Base-by-base conservation (phyloP, 768 basidiomycete species). In the Lactifluus hygrophoroides region DNA sequence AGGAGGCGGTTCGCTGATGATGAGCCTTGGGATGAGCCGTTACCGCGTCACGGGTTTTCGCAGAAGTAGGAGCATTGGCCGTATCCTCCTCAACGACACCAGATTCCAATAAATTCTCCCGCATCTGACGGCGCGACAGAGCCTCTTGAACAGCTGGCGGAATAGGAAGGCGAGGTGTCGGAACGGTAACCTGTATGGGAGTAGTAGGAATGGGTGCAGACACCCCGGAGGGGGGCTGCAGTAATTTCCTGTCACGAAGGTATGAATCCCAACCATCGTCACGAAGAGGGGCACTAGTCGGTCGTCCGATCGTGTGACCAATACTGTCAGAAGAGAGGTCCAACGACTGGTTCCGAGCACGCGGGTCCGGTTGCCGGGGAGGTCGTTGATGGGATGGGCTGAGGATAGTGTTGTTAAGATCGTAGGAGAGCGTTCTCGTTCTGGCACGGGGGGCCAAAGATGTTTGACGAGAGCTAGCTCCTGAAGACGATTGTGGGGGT, bases 211-310 rank as follows among this genome's bases (percentile, higher is more conserved):
- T 91, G 1, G 90, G 89, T n/a, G 83, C 77, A 16, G 89, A 81
- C 44, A 90, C 79, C 7, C 90, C 89, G 19, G 84, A 79, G 10
- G 90, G 90, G 43, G 91, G 90, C 66, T 90, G 88, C 60, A 94
- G 71, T 16, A 96, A 76, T 67, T 87, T 90, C 55, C 93, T 81
- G 50, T 94, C 90, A 45, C 83, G 83, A 49, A 93, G 79, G 69
- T 96, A 95, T 44, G 79, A 72, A 61, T 94, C 88, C 93, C 93
- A 96, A 63, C 88, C 85, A n/a, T 81, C 77, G 43, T 88, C 83
- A 49, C 79, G 80, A 40, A 88, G 71, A n/a, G 88, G 87, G 5
- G 77, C 84, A 64, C 86, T 89, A 0, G 82, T 85, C 16, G 89
- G 86, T 38, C 88, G 78, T 55, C 77, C 77, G 54, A 87, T 82